Evolutionary conservation across 352 stramenopile genomes (phyloP), one percentile per base, ranked within the genome.

Genomic region (Discostella stelligera): DNA sequence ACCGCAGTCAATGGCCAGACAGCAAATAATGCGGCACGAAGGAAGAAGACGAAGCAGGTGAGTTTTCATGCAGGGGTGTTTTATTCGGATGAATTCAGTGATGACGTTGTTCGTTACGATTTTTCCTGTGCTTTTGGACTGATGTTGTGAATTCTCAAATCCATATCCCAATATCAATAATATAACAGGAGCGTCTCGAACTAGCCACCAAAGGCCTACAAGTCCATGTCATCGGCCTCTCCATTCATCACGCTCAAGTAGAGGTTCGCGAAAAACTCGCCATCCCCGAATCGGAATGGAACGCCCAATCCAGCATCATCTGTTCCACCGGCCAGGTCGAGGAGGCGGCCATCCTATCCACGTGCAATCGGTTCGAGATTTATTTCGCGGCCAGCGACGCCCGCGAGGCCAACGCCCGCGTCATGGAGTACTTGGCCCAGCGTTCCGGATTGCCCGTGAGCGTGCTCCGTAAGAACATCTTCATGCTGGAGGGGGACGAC

Each of bases 311-410:
- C 0, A 84, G 83, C 39, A 79, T 95, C 53, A 89, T 96, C 54
- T 87, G 72, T 58, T 80, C 79, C 10, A 77, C 63, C 16, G 82
- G 79, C 11, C 79, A 83, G 65, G 80, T 95, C 1, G 72, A 81
- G 16, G 89, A 94, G 68, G 89, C 90, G 10, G 92, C 92, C n/a
- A 89, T 96, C 18, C 79, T 97, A 8, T 94, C 83, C 55, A 97
- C 94, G 0, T 97, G 94, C 73, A 97, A 97, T 66, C 85, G 94
- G n/a, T 97, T 97, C 76, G 94, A 97, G 68, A 91, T 96, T 13
- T 96, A 96, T 73, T 91, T 95, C 64, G 80, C 93, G 9, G 89
- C 92, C 4, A 84, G 89, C 52, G 87, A 96, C 80, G 39, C 86
- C 23, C 80, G 89, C 23, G 83, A 89, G 46, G 90, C 89, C 52